These are phyloP conservation scores for Penicillium griseofulvum DNA, from an alignment of 2,329 filamentous ascomycete species.

Conservation along the genomic window DNA sequence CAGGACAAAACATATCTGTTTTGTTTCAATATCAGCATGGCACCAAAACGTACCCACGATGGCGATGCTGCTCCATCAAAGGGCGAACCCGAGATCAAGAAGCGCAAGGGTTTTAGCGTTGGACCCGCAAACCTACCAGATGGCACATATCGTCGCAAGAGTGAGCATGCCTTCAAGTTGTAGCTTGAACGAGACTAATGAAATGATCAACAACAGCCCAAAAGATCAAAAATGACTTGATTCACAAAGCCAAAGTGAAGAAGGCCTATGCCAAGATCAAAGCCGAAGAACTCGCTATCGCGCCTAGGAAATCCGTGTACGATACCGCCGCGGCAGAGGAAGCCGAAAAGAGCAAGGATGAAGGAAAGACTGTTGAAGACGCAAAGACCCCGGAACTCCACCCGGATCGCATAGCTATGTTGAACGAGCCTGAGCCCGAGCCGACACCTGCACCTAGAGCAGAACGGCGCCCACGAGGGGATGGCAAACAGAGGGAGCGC, in stretches of 20 bases:
- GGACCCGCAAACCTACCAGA: slow-evolving; percentile 89
- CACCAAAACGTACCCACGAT: slow-evolving; percentile 58
- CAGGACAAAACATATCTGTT: neutral
- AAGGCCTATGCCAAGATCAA: slow-evolving; percentile 90
- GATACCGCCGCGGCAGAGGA: slow-evolving; percentile 29
- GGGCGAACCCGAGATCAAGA: slow-evolving; percentile 43
- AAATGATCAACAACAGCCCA: slow-evolving; percentile 55
- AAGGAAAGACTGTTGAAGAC: slow-evolving; percentile 20
- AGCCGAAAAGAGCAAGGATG: slow-evolving; percentile 15
- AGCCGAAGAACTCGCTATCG: slow-evolving; percentile 52
- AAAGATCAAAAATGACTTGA: slow-evolving; percentile 85
- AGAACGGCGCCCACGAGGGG: slow-evolving; percentile 22
- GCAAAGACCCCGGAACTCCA: slow-evolving; percentile 54
- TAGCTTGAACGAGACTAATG: neutral
- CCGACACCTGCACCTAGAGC: slow-evolving; percentile 17
- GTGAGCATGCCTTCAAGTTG: slow-evolving; percentile 34
- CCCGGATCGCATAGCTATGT: slow-evolving; percentile 59
- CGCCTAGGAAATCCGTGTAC: slow-evolving; percentile 35
- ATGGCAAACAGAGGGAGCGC: slow-evolving; percentile 29
- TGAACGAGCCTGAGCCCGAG: slow-evolving; percentile 46
- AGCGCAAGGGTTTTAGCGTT: slow-evolving; percentile 74
- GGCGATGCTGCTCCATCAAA: slow-evolving; percentile 35
- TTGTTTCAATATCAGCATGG: slow-evolving; percentile 46
- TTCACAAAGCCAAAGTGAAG: slow-evolving; percentile 89
- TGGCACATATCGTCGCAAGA: slow-evolving; percentile 80